These are phyloP conservation scores for Diaporthe citriasiana DNA, from an alignment of 2,329 filamentous ascomycete species.

Conservation along the genomic window DNA sequence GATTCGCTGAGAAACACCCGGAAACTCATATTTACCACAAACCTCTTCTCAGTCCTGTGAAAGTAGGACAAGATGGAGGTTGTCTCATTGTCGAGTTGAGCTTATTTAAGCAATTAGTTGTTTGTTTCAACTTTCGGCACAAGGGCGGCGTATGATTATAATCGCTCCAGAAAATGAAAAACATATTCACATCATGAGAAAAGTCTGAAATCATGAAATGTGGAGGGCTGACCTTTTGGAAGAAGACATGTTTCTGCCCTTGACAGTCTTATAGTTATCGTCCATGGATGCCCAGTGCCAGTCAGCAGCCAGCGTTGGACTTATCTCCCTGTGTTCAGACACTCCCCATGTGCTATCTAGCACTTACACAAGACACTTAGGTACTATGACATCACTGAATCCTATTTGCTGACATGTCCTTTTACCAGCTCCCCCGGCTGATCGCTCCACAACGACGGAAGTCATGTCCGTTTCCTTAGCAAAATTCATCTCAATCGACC, in stretches of 20 bases:
- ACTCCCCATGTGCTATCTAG: not conserved
- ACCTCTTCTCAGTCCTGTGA: not conserved
- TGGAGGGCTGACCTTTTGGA: not conserved
- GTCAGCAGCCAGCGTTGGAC: not conserved
- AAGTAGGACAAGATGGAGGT: too few relatives aligned
- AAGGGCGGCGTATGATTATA: not conserved
- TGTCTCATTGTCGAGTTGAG: not conserved
- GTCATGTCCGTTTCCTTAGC: not conserved
- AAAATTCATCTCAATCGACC: not conserved
- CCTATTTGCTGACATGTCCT: not conserved
- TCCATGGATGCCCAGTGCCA: not conserved
- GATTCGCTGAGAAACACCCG: not conserved
- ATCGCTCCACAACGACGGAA: not conserved
- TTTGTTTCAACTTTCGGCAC: not conserved
- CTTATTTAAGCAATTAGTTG: not conserved
- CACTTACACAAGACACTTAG: not conserved
- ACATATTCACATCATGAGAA: not conserved
- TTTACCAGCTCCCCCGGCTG: not conserved
- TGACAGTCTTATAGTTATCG: not conserved
- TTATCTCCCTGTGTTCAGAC: not conserved
- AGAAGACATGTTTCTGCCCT: not conserved
- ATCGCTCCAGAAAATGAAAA: not conserved
- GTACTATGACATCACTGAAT: constrained; percentile 19
- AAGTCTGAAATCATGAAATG: not conserved
- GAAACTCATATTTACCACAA: not conserved